Evolutionary conservation across 768 basidiomycete species (phyloP).

Genomic region (Daedaleopsis nitida): DNA sequence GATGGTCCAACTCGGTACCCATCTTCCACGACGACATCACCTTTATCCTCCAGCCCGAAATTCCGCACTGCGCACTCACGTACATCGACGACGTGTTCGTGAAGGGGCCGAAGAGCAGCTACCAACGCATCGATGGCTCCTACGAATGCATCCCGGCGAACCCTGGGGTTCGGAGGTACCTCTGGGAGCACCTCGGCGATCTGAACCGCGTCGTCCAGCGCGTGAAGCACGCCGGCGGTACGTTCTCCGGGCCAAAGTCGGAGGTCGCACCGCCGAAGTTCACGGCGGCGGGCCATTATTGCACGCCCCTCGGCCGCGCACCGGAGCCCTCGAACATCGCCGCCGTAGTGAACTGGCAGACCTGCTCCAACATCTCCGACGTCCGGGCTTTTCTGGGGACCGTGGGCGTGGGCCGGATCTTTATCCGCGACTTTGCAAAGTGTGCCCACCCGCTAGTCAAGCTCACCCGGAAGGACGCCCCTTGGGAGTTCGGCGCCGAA

Average conservation of each 20-base stretch:
- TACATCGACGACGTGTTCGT: conserved; percentile 45
- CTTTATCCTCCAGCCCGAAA: conserved; percentile 28
- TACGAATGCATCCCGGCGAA: conserved; percentile 42
- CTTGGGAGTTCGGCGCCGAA: conserved; percentile 18
- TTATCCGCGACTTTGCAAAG: conserved; percentile 25
- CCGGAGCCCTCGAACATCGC: conserved; percentile 30
- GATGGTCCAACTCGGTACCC: conserved; percentile 41
- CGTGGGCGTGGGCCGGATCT: conserved; percentile 20
- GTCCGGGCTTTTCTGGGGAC: conserved; percentile 30
- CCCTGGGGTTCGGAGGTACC: conserved; percentile 35
- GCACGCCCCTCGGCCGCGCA: conserved; percentile 35
- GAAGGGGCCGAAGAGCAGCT: conserved; percentile 35
- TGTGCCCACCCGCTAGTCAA: conserved; percentile 18
- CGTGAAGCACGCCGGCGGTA: conserved; percentile 39
- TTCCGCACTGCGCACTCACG: conserved; percentile 36
- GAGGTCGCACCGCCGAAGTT: neutral
- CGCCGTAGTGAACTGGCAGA: conserved; percentile 31
- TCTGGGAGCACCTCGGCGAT: conserved; percentile 41
- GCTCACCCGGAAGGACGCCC: conserved; percentile 23
- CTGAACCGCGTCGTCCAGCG: conserved; percentile 40
- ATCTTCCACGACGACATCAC: conserved; percentile 45
- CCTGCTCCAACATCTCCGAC: conserved; percentile 20
- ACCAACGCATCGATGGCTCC: conserved; percentile 28
- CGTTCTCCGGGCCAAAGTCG: conserved; percentile 40
- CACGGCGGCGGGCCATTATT: conserved; percentile 39